A percentile compares a stretch with the other conserved stretches of the same genome.
phyloP scores from a whole-genome alignment of 108 stramenopile genomes.

The Skeletonema marinoi region DNA sequence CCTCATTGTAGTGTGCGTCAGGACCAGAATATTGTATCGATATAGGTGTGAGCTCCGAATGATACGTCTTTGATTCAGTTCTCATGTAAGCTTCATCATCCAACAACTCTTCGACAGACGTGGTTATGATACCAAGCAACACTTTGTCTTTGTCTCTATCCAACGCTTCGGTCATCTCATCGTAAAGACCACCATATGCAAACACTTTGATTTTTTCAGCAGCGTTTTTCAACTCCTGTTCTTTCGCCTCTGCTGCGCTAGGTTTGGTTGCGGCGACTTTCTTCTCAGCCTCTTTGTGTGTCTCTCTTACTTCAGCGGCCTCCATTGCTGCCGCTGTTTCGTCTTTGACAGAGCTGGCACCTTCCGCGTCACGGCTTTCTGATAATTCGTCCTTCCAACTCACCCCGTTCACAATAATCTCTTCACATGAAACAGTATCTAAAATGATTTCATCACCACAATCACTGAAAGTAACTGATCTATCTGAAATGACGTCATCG shows the following conservation, averaged over 20 bases:
- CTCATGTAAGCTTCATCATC: conserved; percentile 22
- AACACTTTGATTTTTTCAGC: conserved; percentile 22
- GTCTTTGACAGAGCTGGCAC: not conserved
- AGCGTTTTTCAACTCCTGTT: not conserved
- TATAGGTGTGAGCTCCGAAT: conserved; percentile 8
- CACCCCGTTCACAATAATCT: not conserved
- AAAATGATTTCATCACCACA: not conserved
- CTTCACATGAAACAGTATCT: not conserved
- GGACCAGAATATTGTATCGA: conserved; percentile 12
- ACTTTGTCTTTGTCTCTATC: not conserved
- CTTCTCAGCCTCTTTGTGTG: not conserved
- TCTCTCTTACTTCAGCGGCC: not conserved
- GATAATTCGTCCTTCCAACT: not conserved
- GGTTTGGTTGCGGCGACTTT: not conserved
- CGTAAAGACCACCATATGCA: conserved; percentile 24
- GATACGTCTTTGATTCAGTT: not conserved
- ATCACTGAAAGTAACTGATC: not conserved
- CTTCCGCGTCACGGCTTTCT: not conserved
- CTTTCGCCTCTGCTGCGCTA: not conserved
- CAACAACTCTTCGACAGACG: conserved; percentile 24
- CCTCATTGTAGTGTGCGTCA: not conserved
- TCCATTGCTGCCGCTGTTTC: not conserved
- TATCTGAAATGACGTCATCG: not conserved
- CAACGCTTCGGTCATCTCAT: conserved; percentile 19
- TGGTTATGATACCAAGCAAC: conserved; percentile 22